A percentile compares a stretch with the other conserved stretches of the same genome.
Evolutionary conservation across 169 alveolate species (phyloP).

Genomic region (Plasmodium coatneyi): DNA sequence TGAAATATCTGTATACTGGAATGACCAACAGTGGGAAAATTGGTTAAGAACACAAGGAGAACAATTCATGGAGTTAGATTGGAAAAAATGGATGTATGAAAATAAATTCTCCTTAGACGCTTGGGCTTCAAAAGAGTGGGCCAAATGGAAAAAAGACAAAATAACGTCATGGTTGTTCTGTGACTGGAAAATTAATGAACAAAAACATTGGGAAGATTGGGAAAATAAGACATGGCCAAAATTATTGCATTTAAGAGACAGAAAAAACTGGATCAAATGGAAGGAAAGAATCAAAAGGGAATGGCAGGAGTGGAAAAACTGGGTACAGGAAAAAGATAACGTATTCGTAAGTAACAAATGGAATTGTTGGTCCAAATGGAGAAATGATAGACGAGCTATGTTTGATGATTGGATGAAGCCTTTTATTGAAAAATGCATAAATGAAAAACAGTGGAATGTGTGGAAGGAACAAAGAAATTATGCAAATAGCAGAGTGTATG

Average conservation of each 20-base stretch:
- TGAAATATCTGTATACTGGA: conserved; percentile 1
- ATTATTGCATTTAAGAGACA: neutral
- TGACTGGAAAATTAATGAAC: conserved; percentile 17
- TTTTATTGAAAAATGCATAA: neutral
- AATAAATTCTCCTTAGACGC: conserved; percentile 14
- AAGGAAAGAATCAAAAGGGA: conserved; percentile 6
- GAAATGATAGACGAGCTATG: neutral
- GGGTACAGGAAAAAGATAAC: conserved; percentile 9
- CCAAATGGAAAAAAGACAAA: conserved; percentile 18
- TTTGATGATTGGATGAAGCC: conserved; percentile 10
- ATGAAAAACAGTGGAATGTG: conserved; percentile 4
- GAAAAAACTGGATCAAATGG: conserved; percentile 4
- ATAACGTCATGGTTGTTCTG: neutral
- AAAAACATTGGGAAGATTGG: conserved; percentile 21
- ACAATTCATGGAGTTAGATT: conserved; percentile 3
- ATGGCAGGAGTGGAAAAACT: neutral
- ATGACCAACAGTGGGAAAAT: conserved; percentile 12
- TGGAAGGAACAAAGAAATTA: conserved; percentile 12
- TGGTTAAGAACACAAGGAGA: conserved; percentile 21
- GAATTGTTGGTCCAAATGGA: neutral
- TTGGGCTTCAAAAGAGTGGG: conserved; percentile 8
- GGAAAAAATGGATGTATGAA: conserved; percentile 26
- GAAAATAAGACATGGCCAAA: conserved; percentile 7
- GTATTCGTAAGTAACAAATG: conserved; percentile 7
- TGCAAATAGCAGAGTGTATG: neutral